phyloP scores from a whole-genome alignment of 1,284 basidiomycete species.

The Pseudozyma pruni region DNA sequence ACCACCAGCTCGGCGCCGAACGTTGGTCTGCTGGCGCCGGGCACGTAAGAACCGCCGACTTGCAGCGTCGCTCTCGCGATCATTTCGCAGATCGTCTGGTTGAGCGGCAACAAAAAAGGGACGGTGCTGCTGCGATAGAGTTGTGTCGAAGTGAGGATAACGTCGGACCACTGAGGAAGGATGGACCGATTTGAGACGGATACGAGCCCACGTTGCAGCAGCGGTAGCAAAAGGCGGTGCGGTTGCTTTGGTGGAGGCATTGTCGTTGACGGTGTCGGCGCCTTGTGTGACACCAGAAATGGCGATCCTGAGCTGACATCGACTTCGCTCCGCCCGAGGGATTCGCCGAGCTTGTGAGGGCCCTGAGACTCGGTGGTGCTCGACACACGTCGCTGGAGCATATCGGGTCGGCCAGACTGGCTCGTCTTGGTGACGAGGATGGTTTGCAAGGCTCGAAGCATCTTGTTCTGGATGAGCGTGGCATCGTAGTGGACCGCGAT shows the following conservation, averaged over 20 bases:
- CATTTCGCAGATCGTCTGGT: conserved; percentile 82
- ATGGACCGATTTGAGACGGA: conserved; percentile 78
- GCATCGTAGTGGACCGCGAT: conserved; percentile 74
- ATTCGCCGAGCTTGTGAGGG: conserved; percentile 22
- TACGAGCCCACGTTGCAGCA: conserved; percentile 82
- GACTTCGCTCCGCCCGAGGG: conserved; percentile 10
- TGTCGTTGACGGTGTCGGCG: background rate
- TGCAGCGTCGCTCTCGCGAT: conserved; percentile 75
- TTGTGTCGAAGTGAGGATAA: conserved; percentile 87
- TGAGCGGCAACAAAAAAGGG: conserved; percentile 79
- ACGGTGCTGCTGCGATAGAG: conserved; percentile 80
- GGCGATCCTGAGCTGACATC: background rate
- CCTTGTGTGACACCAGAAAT: background rate
- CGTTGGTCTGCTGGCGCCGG: conserved; percentile 52
- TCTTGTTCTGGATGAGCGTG: conserved; percentile 74
- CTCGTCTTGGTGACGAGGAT: conserved; percentile 67
- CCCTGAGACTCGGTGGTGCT: conserved; percentile 13
- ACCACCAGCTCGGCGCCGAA: conserved; percentile 43
- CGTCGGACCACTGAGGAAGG: conserved; percentile 95
- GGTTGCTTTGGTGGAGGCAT: conserved; percentile 10
- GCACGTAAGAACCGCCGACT: conserved; percentile 66
- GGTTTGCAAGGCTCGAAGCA: conserved; percentile 89
- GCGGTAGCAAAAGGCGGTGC: conserved; percentile 77
- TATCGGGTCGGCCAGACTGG: conserved; percentile 5
- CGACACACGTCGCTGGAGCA: conserved; percentile 14